phyloP scores from a whole-genome alignment of 2,329 filamentous ascomycete species.

The Chrysoporthe cubensis region DNA sequence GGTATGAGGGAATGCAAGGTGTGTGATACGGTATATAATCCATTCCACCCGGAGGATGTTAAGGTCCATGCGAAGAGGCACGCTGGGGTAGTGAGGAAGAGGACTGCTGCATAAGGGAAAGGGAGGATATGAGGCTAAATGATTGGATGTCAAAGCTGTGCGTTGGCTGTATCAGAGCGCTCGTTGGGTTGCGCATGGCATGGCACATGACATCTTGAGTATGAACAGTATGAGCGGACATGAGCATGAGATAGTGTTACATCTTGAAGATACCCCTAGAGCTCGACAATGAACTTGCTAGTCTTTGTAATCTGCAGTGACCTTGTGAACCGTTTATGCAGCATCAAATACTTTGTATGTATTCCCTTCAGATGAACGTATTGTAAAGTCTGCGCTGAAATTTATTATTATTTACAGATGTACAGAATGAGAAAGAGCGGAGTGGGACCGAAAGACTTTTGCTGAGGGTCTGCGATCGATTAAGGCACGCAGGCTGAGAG shows the following conservation, averaged over 20 bases:
- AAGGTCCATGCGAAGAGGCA: constrained; percentile 45
- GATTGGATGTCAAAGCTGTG: neutral
- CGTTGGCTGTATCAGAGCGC: neutral
- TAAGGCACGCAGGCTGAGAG: no score
- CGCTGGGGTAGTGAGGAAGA: constrained; percentile 34
- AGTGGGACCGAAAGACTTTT: no score
- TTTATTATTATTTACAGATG: no score
- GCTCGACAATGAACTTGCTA: neutral
- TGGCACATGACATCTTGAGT: neutral
- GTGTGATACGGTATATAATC: constrained; percentile 50
- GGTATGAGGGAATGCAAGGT: constrained; percentile 47
- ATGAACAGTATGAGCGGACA: neutral
- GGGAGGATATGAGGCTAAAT: neutral
- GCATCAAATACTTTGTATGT: no score
- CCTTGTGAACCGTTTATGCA: no score
- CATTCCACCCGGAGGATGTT: constrained; percentile 47
- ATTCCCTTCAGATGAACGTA: no score
- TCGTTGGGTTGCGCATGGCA: neutral
- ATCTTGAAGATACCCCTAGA: neutral
- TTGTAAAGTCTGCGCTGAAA: no score
- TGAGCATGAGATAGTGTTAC: neutral
- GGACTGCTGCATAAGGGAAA: neutral
- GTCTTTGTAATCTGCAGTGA: no score
- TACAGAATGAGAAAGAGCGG: no score
- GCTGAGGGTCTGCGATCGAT: no score